A percentile compares a stretch with the other conserved stretches of the same genome.
Evolutionary conservation across 2,329 filamentous ascomycete genomes (phyloP).

Genomic region (Scytalidium lignicola): DNA sequence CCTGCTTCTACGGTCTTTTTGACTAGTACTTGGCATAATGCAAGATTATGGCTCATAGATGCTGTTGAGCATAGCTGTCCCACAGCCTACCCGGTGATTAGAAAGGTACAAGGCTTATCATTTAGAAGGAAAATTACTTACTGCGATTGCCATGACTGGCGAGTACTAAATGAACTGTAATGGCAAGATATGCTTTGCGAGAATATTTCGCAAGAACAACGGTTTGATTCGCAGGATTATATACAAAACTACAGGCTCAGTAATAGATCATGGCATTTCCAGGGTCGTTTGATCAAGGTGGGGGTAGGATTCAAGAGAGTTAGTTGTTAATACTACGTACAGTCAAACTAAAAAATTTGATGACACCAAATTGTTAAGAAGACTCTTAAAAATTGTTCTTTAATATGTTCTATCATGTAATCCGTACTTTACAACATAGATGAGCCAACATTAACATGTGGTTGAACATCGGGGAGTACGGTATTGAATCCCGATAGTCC

Average conservation of each 20-base stretch:
- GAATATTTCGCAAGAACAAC: too few relatives aligned
- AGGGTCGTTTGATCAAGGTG: neutral
- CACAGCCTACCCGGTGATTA: conserved; percentile 56
- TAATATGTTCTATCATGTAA: too few relatives aligned
- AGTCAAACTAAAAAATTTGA: too few relatives aligned
- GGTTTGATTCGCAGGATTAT: neutral
- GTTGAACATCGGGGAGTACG: too few relatives aligned
- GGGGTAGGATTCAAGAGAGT: neutral
- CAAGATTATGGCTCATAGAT: conserved; percentile 72
- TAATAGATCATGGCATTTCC: neutral
- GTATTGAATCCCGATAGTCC: too few relatives aligned
- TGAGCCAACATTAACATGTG: too few relatives aligned
- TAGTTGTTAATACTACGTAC: neutral
- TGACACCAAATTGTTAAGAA: too few relatives aligned
- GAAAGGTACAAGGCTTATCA: conserved; percentile 1
- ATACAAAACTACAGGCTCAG: neutral
- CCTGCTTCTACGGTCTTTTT: conserved; percentile 68
- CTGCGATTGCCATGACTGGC: conserved; percentile 25
- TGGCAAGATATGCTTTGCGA: too few relatives aligned
- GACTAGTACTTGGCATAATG: conserved; percentile 69
- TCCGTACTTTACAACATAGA: too few relatives aligned
- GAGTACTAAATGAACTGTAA: neutral
- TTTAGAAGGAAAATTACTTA: conserved; percentile 10
- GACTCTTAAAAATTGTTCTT: too few relatives aligned
- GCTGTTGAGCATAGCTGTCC: conserved; percentile 86